Evolutionary conservation across 495 filamentous ascomycete species (phyloP).

Genomic region (Penicillium desertorum): DNA sequence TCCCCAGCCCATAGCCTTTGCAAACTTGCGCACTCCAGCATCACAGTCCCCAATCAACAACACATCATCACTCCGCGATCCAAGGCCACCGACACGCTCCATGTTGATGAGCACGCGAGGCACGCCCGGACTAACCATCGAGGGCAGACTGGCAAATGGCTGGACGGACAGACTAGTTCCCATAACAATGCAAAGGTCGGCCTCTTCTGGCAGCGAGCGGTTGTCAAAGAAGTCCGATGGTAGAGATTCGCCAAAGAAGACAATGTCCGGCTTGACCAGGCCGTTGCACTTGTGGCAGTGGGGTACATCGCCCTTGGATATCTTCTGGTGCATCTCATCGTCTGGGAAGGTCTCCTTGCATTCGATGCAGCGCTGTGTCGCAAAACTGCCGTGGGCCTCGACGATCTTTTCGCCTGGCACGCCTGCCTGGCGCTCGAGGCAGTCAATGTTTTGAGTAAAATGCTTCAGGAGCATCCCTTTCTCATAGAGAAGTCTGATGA

Average conservation of each 20-base stretch:
- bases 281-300: conserved; percentile 71
- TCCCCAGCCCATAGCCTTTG: conserved; percentile 78
- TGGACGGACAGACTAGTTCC: conserved; percentile 87
- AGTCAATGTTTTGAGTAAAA: conserved; percentile 98
- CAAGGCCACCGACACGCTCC: conserved; percentile 79
- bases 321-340: conserved; percentile 65
- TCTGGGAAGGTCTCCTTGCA: conserved; percentile 72
- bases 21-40: conserved; percentile 76
- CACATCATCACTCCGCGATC: conserved; percentile 74
- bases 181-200: conserved; percentile 86
- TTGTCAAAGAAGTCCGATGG: conserved; percentile 68
- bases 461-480: conserved; percentile 78
- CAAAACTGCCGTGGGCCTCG: conserved; percentile 95
- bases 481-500: conserved; percentile 70
- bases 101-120: conserved; percentile 86
- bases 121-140: conserved; percentile 53
- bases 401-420: conserved; percentile 78
- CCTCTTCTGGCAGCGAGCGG: conserved; percentile 51
- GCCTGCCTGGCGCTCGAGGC: conserved; percentile 84
- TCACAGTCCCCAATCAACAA: conserved; percentile 76
- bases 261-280: conserved; percentile 93
- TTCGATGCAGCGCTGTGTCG: conserved; percentile 83
- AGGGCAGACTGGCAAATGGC: conserved; percentile 82
- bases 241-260: conserved; percentile 91
- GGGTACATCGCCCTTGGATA: conserved; percentile 64